These are phyloP conservation scores for Pythium phragmitis DNA, from an alignment of 352 stramenopile species.

Conservation along the genomic window DNA sequence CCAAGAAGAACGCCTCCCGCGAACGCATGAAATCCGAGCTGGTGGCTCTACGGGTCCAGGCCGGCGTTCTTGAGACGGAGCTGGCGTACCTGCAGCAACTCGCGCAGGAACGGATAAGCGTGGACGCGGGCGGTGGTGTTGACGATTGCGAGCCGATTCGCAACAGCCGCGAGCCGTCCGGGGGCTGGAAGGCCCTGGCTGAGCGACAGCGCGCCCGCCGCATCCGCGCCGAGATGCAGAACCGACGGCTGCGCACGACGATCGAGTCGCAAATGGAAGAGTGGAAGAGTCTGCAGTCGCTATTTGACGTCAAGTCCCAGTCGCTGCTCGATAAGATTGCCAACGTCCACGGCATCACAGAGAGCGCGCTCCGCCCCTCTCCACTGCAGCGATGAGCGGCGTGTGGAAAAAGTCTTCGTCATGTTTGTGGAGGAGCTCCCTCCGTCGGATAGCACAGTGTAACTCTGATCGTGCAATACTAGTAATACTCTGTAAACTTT, in stretches of 20 bases:
- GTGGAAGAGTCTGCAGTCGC: constrained; percentile 9
- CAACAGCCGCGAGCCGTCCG: not conserved
- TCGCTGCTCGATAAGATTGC: constrained; percentile 1
- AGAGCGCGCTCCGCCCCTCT: not conserved
- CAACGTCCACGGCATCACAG: not conserved
- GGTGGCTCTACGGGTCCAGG: not conserved
- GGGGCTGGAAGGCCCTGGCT: constrained; percentile 10
- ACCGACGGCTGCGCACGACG: constrained; percentile 1
- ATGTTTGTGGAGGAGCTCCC: too few relatives aligned
- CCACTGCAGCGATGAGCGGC: too few relatives aligned
- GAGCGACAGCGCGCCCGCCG: constrained; percentile 13
- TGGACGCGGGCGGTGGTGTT: not conserved
- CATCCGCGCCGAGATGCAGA: constrained; percentile 4
- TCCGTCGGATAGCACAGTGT: too few relatives aligned
- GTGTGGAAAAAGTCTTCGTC: too few relatives aligned
- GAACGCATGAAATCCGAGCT: constrained; percentile 22
- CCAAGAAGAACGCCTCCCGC: constrained; percentile 21
- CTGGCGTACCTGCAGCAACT: constrained; percentile 10
- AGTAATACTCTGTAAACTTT: too few relatives aligned
- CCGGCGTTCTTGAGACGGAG: constrained; percentile 4
- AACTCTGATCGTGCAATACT: too few relatives aligned
- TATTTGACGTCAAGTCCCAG: constrained; percentile 3
- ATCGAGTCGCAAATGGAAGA: constrained; percentile 9
- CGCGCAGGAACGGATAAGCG: not conserved
- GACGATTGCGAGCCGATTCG: not conserved